phyloP scores from a whole-genome alignment of 495 filamentous ascomycete genomes.

The Aspergillus nanangensis region DNA sequence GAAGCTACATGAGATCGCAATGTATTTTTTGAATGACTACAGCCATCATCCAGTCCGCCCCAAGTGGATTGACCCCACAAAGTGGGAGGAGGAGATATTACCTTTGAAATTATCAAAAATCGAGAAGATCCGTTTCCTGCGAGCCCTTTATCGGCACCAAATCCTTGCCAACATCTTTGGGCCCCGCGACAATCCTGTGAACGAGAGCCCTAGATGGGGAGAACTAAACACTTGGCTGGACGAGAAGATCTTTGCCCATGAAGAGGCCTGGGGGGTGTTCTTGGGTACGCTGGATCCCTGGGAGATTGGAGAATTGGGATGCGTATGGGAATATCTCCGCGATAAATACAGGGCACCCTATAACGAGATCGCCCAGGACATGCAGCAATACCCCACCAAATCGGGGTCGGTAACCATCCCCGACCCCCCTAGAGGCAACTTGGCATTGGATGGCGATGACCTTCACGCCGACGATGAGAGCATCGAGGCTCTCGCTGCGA shows the following conservation, averaged over 20 bases:
- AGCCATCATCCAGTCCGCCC: background rate
- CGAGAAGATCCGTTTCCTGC: constrained; percentile 5
- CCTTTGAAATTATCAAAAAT: constrained; percentile 1
- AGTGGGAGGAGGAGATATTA: constrained; percentile 1
- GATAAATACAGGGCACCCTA: background rate
- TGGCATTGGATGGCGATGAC: background rate
- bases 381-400: background rate
- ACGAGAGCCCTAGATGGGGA: background rate
- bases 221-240: background rate
- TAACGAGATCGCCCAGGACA: background rate
- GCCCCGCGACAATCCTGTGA: background rate
- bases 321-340: constrained; percentile 4
- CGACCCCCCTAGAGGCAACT: background rate
- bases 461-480: background rate
- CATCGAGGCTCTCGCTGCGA: background rate
- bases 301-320: constrained; percentile 10
- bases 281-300: constrained; percentile 11
- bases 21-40: constrained; percentile 4
- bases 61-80: background rate
- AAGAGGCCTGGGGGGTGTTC: constrained; percentile 1
- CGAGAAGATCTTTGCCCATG: background rate
- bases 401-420: background rate
- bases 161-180: constrained; percentile 8
- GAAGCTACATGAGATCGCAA: constrained; percentile 4
- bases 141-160: constrained; percentile 4